These are phyloP conservation scores for Cyclotella kingstonii DNA, from an alignment of 108 stramenopile genomes.

Conservation along the genomic window DNA sequence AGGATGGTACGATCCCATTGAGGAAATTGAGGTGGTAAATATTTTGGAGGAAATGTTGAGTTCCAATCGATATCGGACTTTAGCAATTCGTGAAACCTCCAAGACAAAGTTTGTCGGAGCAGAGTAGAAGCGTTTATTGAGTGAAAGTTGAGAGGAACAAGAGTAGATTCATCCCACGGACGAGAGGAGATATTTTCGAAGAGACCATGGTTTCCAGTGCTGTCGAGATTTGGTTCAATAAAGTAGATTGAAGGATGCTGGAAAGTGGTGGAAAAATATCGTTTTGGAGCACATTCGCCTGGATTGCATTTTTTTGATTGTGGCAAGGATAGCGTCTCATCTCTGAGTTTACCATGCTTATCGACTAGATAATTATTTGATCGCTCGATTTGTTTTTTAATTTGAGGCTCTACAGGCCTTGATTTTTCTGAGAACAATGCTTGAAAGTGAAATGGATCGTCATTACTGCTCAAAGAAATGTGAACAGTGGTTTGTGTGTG, in stretches of 20 bases:
- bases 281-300: conserved; percentile 23
- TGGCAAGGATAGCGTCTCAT: conserved; percentile 5
- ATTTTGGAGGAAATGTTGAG: conserved; percentile 13
- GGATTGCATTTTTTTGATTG: conserved; percentile 5
- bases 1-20: conserved; percentile 45
- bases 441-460: no score
- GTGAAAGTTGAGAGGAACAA: conserved; percentile 22
- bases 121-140: conserved; percentile 1
- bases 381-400: no score
- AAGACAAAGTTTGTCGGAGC: conserved; percentile 20
- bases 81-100: conserved; percentile 25
- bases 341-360: no score
- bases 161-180: conserved; percentile 33
- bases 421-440: no score
- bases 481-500: no score
- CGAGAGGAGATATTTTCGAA: conserved; percentile 27
- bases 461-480: no score
- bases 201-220: conserved; percentile 16
- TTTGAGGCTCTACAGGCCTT: no score
- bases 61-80: conserved; percentile 15
- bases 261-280: conserved; percentile 36
- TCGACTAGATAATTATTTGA: no score
- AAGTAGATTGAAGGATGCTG: conserved; percentile 18
- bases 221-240: conserved; percentile 33
- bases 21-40: conserved; percentile 47